These are phyloP conservation scores for Viridothelium virens DNA, from an alignment of 495 filamentous ascomycete species.

Conservation along the genomic window DNA sequence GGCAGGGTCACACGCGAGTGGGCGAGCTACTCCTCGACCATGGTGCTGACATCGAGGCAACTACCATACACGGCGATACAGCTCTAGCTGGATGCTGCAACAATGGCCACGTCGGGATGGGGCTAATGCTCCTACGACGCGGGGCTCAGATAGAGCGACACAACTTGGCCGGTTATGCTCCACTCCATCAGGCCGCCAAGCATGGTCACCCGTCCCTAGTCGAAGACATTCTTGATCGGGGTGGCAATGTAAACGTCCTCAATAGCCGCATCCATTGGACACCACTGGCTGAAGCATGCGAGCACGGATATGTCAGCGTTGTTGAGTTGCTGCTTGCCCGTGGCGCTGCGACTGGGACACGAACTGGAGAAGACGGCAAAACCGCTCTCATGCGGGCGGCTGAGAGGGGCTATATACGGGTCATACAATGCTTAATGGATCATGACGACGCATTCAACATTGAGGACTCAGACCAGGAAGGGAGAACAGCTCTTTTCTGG, in stretches of 20 bases:
- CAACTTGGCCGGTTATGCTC: neutral
- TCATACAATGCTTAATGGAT: neutral
- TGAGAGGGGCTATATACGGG: neutral
- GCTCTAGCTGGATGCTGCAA: neutral
- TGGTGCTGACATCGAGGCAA: conserved; percentile 13
- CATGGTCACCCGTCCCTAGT: neutral
- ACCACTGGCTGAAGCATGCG: neutral
- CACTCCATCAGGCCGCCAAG: neutral
- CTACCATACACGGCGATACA: neutral
- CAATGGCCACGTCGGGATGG: neutral
- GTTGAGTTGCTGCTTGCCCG: neutral
- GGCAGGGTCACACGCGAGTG: neutral
- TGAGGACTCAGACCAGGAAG: neutral
- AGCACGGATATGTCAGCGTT: neutral
- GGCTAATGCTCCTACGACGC: neutral
- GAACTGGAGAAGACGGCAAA: neutral
- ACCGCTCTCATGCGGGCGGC: neutral
- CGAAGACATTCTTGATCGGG: neutral
- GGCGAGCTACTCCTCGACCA: conserved; percentile 10
- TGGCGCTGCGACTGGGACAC: neutral
- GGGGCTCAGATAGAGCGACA: neutral
- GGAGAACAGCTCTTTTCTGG: neutral
- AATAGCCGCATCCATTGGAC: neutral
- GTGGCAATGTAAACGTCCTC: neutral
- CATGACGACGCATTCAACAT: neutral